Percentiles rank a stretch among this genome's conserved stretches.
phyloP scores from a whole-genome alignment of 1,139 yeast genomes.

The Groenewaldozyma sp. region DNA sequence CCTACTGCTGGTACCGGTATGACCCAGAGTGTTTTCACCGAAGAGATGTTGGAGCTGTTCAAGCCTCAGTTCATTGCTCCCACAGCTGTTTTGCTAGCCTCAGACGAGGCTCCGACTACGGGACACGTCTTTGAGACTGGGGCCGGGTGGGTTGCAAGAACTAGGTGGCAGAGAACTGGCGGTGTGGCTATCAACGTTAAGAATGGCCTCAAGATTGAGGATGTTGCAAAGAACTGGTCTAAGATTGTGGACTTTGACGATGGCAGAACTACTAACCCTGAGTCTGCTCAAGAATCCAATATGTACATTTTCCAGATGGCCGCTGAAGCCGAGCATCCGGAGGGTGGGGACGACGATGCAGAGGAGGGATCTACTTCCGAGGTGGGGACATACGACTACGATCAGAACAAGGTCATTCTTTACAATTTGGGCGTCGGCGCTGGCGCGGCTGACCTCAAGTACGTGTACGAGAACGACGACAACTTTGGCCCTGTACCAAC shows the following conservation, averaged over 20 bases:
- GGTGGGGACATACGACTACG: constrained; percentile 36
- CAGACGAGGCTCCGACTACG: constrained; percentile 60
- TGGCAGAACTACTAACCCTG: constrained; percentile 48
- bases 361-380: constrained; percentile 37
- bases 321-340: constrained; percentile 35
- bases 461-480: constrained; percentile 65
- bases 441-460: constrained; percentile 62
- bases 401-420: constrained; percentile 64
- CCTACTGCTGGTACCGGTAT: constrained; percentile 98
- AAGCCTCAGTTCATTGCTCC: constrained; percentile 92
- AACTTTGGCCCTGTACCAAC: constrained; percentile 89
- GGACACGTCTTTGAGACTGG: constrained; percentile 68
- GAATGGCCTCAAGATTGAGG: constrained; percentile 50
- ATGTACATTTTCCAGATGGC: constrained; percentile 32
- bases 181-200: constrained; percentile 62
- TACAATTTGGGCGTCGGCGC: constrained; percentile 93
- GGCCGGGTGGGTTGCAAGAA: constrained; percentile 92
- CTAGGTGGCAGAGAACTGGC: constrained; percentile 90
- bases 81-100: constrained; percentile 63
- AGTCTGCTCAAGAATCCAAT: constrained; percentile 64
- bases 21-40: constrained; percentile 81
- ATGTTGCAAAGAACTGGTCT: constrained; percentile 56
- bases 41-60: constrained; percentile 69
- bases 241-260: constrained; percentile 56
- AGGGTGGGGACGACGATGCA: constrained; percentile 43